These are phyloP conservation scores for Xerocomus subilludens DNA, from an alignment of 1,284 basidiomycete genomes.

Conservation along the genomic window DNA sequence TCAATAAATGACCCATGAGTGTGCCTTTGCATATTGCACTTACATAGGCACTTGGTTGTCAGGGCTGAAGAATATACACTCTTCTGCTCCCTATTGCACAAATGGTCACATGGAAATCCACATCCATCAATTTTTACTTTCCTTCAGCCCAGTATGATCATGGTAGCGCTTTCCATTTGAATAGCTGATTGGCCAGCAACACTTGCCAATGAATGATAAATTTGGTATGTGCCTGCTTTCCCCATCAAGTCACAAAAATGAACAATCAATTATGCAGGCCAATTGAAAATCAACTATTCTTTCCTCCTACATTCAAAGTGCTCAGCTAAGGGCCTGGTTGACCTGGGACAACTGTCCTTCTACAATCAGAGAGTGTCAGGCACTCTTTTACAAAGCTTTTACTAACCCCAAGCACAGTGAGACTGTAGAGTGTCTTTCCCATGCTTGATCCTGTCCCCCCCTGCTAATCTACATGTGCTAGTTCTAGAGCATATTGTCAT, in stretches of 20 bases:
- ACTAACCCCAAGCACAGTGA: background rate
- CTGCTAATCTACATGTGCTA: slow-evolving; percentile 6
- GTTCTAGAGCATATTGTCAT: background rate
- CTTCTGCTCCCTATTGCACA: background rate
- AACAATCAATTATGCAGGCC: slow-evolving; percentile 2
- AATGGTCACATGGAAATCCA: slow-evolving; percentile 24
- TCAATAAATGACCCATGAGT: background rate
- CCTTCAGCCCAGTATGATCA: slow-evolving; percentile 12
- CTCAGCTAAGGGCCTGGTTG: slow-evolving; percentile 21
- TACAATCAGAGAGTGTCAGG: slow-evolving; percentile 20
- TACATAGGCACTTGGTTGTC: background rate
- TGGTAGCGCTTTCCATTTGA: slow-evolving; percentile 33
- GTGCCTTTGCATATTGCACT: background rate
- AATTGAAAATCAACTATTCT: slow-evolving; percentile 23
- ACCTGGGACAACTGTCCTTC: slow-evolving; percentile 2
- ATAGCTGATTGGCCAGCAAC: slow-evolving; percentile 29
- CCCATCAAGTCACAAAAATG: background rate
- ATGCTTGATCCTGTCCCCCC: background rate
- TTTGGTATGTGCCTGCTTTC: slow-evolving; percentile 18
- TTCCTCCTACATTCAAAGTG: slow-evolving; percentile 6
- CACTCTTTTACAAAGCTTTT: slow-evolving; percentile 21
- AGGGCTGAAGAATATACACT: slow-evolving; percentile 5
- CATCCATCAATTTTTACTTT: slow-evolving; percentile 16
- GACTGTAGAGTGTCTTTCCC: background rate
- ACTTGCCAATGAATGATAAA: slow-evolving; percentile 26